Evolutionary conservation across 441 rosid genomes (phyloP).

Genomic region (Sinapis alba): DNA sequence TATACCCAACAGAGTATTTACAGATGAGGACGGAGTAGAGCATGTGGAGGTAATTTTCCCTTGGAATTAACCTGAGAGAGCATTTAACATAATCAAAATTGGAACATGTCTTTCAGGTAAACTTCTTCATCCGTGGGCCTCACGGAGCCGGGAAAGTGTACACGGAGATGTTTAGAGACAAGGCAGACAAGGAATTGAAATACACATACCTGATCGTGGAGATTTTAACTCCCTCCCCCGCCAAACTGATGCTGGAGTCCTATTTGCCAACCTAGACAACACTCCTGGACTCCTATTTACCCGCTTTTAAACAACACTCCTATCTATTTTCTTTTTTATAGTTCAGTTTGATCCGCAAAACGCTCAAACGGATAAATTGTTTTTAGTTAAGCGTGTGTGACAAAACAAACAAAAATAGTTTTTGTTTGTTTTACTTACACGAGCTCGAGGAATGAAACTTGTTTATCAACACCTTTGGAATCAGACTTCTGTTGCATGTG

Average conservation of each 20-base stretch:
- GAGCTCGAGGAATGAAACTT: slow-evolving; percentile 17
- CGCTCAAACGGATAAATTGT: slow-evolving; percentile 3
- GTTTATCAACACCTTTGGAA: neutral
- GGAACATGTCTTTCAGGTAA: slow-evolving; percentile 51
- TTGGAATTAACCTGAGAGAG: too few relatives aligned
- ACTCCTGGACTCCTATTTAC: too few relatives aligned
- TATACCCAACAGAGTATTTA: slow-evolving; percentile 74
- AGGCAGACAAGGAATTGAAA: slow-evolving; percentile 83
- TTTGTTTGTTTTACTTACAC: neutral
- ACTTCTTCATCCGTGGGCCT: slow-evolving; percentile 88
- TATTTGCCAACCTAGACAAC: slow-evolving; percentile 65
- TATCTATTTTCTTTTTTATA: neutral
- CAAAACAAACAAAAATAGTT: neutral
- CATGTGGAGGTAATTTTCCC: slow-evolving; percentile 82
- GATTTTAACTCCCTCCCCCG: slow-evolving; percentile 65
- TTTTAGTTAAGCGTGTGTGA: slow-evolving; percentile 8
- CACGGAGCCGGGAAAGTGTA: slow-evolving; percentile 93
- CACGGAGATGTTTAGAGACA: slow-evolving; percentile 92
- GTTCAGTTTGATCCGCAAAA: neutral
- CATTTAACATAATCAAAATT: neutral
- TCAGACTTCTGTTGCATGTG: neutral
- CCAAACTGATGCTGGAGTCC: slow-evolving; percentile 83
- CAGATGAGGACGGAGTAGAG: slow-evolving; percentile 93
- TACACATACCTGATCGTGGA: slow-evolving; percentile 86
- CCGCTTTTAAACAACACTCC: too few relatives aligned